Base-by-base conservation (phyloP, 2,329 filamentous ascomycete genomes). In the Eurotiales sp. region DNA sequence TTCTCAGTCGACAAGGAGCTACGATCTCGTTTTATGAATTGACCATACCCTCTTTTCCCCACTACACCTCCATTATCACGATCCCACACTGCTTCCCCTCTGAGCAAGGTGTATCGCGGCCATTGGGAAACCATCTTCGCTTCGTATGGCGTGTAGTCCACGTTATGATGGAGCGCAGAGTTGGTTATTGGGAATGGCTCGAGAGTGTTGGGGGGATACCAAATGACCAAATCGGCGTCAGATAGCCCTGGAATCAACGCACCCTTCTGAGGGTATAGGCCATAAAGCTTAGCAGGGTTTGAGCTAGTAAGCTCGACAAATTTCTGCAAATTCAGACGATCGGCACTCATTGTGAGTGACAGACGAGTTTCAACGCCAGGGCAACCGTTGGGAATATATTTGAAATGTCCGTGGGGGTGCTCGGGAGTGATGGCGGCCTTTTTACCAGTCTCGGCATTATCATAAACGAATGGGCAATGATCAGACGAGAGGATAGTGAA, bases 351-450 rank as follows among this genome's bases (percentile, higher is more conserved):
- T 0, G 72, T 69, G 3, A 82, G 64, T 0, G 78, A 66, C n/a
- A 83, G 64, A 2, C 79, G 64, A 2, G 80, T 83, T 65, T 83
- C 81, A 22, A 83, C 71, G 0, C 80, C 81, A 0, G 80, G 78
- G 43, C 77, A 67, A 7, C 80, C 80, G 57, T 83, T 83, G 8
- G 81, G 80, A 34, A 83, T 80, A 51, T 80, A 75, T 43, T 75
- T 74, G 64, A 84, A 84, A 41, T 72, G 70, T 0, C 69, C 69
- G 1, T 65, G 50, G 0, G 77, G 77, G 51, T 69, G 72, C 29
- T 75, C 73, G 1, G 65, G 60, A 42, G 59, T 73, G 54, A 80
- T 69, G 52, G 71, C 72, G 1, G 71, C 71, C 62, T 77, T 79
- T 70, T 80, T 82, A 37, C 72, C 73, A 25, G 44, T 67, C 46